Percentiles rank a stretch among this genome's conserved stretches.
phyloP scores from a whole-genome alignment of 2,329 filamentous ascomycete genomes.

The Exophiala oligosperma region DNA sequence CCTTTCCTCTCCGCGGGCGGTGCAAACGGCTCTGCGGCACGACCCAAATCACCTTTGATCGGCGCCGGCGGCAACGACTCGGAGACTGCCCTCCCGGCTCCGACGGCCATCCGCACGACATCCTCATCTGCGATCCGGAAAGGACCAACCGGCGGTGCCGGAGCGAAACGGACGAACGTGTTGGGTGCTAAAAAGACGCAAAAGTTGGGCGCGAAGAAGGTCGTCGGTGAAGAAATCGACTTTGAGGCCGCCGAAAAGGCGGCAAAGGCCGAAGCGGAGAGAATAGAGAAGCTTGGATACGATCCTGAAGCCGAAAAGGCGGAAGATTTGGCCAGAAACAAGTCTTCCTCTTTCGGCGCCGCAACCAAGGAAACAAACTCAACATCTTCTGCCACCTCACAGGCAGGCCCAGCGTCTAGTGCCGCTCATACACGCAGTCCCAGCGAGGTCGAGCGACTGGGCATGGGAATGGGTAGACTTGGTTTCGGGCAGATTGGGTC shows the following conservation, averaged over 20 bases:
- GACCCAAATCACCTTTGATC: constrained; percentile 70
- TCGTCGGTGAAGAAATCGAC: constrained; percentile 76
- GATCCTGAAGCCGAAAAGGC: constrained; percentile 82
- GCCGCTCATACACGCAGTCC: constrained; percentile 56
- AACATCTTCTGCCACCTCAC: constrained; percentile 69
- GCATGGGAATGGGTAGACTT: constrained; percentile 81
- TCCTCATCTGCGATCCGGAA: constrained; percentile 83
- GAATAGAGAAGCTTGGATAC: constrained; percentile 92
- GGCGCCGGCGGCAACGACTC: constrained; percentile 54
- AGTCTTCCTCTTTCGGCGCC: constrained; percentile 36
- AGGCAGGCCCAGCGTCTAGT: constrained; percentile 62
- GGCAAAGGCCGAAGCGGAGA: constrained; percentile 94
- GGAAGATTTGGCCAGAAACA: constrained; percentile 40
- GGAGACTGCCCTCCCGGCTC: constrained; percentile 53
- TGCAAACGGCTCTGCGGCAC: constrained; percentile 67
- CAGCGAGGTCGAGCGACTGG: constrained; percentile 82
- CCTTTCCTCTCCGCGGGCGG: constrained; percentile 75
- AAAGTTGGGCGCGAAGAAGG: constrained; percentile 92
- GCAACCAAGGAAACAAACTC: constrained; percentile 57
- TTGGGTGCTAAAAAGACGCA: constrained; percentile 77
- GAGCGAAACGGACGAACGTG: constrained; percentile 80
- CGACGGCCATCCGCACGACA: constrained; percentile 69
- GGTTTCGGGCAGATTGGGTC: constrained; percentile 85
- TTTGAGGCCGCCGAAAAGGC: constrained; percentile 97
- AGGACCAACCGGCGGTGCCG: constrained; percentile 56